Percentiles rank a stretch among this genome's conserved stretches.
Evolutionary conservation across 257 asterid genomes (phyloP).

Genomic region (Schizonepeta tenuifolia): DNA sequence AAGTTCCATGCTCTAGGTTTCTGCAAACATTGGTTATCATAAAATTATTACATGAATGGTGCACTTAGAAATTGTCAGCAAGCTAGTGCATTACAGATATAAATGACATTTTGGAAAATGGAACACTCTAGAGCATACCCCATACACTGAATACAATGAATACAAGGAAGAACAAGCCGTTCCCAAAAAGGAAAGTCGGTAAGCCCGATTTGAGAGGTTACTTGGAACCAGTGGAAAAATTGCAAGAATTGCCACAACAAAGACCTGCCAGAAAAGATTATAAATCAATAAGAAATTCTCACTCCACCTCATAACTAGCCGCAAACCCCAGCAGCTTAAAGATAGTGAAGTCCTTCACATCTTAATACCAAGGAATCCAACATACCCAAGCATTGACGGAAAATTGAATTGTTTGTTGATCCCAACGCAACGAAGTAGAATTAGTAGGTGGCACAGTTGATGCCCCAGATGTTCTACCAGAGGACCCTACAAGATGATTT

Average conservation of each 20-base stretch:
- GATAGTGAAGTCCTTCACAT: conserved; percentile 12
- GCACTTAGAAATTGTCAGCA: conserved; percentile 12
- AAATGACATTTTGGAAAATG: conserved; percentile 9
- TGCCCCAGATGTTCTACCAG: conserved; percentile 66
- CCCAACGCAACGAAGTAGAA: conserved; percentile 72
- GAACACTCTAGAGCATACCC: conserved; percentile 58
- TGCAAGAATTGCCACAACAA: conserved; percentile 76
- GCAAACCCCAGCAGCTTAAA: conserved; percentile 18
- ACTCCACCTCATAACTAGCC: conserved; percentile 12
- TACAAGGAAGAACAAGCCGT: conserved; percentile 71
- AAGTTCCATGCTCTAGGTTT: conserved; percentile 90
- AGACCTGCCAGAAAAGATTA: conserved; percentile 55
- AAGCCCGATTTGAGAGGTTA: conserved; percentile 73
- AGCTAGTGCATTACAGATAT: conserved; percentile 42
- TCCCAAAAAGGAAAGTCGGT: conserved; percentile 76
- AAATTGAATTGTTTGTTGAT: conserved; percentile 76
- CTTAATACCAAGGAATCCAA: conserved; percentile 20
- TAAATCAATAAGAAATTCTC: neutral
- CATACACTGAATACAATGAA: conserved; percentile 71
- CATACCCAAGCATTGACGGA: conserved; percentile 96
- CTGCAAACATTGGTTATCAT: conserved; percentile 47
- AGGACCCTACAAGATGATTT: conserved; percentile 53
- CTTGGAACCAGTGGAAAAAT: conserved; percentile 68
- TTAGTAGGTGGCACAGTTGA: conserved; percentile 53
- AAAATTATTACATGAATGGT: neutral